Evolutionary conservation across 441 rosid species (phyloP).

Genomic region (Arabidopsis lyrata): DNA sequence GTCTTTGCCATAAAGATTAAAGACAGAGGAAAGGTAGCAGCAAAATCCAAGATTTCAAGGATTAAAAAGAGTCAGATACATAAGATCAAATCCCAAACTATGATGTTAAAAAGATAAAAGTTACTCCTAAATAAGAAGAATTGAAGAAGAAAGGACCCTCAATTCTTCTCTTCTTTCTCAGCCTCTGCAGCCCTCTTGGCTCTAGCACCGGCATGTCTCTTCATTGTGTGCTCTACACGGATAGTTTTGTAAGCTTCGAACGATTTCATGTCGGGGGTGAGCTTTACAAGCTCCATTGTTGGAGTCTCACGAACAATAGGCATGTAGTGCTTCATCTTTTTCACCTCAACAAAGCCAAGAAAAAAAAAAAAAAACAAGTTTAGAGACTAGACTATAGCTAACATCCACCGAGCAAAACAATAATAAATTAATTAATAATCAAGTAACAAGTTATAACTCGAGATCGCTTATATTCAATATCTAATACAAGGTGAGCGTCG

Average conservation of each 20-base stretch:
- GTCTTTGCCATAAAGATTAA: no score
- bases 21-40: no score
- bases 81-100: conserved; percentile 16
- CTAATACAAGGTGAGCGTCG: neutral
- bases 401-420: neutral
- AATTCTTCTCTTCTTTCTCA: conserved; percentile 86
- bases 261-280: conserved; percentile 70
- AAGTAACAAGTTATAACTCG: no score
- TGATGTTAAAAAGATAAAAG: neutral
- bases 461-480: no score
- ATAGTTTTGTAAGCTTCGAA: conserved; percentile 72
- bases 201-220: conserved; percentile 67
- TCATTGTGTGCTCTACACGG: conserved; percentile 61
- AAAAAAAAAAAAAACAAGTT: neutral
- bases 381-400: neutral
- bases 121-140: conserved; percentile 10
- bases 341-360: neutral
- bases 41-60: no score
- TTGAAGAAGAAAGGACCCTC: conserved; percentile 25
- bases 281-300: conserved; percentile 69
- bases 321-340: conserved; percentile 67
- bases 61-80: neutral
- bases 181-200: conserved; percentile 86
- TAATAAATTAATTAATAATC: no score
- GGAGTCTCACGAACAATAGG: conserved; percentile 70